phyloP scores from a whole-genome alignment of 768 basidiomycete genomes.

The Tricholoma saponaceum region DNA sequence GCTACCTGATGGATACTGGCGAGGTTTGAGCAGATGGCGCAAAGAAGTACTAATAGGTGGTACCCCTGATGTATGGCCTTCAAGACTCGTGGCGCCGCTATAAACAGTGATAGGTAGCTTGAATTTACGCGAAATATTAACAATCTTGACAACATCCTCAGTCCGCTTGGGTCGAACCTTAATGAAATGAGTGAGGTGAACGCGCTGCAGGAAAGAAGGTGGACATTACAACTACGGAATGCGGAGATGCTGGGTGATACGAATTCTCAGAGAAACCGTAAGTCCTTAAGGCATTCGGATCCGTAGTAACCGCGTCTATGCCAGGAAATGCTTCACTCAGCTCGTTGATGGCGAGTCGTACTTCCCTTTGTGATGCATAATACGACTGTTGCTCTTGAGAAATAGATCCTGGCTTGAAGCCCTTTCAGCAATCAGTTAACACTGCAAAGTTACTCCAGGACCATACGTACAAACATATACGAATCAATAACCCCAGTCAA shows the following conservation, averaged over 20 bases:
- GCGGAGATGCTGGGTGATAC: constrained; percentile 57
- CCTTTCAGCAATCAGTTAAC: background rate
- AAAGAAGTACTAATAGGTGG: constrained; percentile 14
- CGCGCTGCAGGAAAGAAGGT: background rate
- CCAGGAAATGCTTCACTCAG: constrained; percentile 42
- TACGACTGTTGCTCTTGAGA: constrained; percentile 1
- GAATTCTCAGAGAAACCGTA: constrained; percentile 70
- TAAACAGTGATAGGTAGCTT: constrained; percentile 76
- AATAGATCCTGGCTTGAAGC: background rate
- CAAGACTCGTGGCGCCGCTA: constrained; percentile 82
- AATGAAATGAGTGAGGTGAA: constrained; percentile 11
- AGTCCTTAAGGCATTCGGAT: constrained; percentile 43
- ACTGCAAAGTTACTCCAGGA: no score
- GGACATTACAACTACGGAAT: constrained; percentile 43
- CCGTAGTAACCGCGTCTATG: constrained; percentile 46
- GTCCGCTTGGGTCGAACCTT: constrained; percentile 63
- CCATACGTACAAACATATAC: constrained; percentile 21
- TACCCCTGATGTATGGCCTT: constrained; percentile 83
- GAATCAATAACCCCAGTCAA: constrained; percentile 23
- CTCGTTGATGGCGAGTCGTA: constrained; percentile 50
- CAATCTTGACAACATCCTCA: constrained; percentile 77
- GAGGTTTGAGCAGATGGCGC: background rate
- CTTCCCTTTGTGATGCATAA: constrained; percentile 46
- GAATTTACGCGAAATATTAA: constrained; percentile 72
- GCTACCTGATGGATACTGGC: constrained; percentile 50